Conservation (phyloP, 2,329 filamentous ascomycete species). For the Ilyonectria robusta region DNA sequence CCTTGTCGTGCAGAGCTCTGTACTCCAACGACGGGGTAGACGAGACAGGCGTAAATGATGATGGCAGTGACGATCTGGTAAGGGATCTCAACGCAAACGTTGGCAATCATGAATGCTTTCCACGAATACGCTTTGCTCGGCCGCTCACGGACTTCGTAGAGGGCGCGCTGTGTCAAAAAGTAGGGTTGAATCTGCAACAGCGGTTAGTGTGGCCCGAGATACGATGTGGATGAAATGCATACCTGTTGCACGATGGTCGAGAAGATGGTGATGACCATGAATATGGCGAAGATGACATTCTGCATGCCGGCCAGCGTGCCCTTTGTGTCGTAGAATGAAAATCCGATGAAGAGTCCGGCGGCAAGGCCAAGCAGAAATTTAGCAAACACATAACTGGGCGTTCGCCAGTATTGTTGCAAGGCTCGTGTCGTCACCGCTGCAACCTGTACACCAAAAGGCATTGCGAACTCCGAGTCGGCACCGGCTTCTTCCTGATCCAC, state of each 20-base stretch:
- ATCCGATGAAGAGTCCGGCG: constrained; percentile 80
- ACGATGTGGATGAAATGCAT: rapidly evolving
- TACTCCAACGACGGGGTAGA: constrained; percentile 72
- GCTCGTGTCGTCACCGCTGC: constrained; percentile 66
- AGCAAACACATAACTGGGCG: constrained; percentile 82
- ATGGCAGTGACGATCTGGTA: constrained; percentile 77
- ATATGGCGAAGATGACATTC: constrained; percentile 81
- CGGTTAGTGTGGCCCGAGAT: constrained; percentile 20
- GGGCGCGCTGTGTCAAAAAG: constrained; percentile 80
- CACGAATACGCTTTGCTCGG: constrained; percentile 82
- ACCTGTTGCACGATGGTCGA: constrained; percentile 76
- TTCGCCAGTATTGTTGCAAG: constrained; percentile 89
- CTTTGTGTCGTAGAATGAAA: constrained; percentile 74
- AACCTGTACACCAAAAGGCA: constrained; percentile 78
- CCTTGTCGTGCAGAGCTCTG: constrained; percentile 70
- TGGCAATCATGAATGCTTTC: constrained; percentile 79
- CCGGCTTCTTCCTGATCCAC: neutral
- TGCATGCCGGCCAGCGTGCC: constrained; percentile 78
- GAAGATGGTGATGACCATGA: constrained; percentile 84
- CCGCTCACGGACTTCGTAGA: constrained; percentile 84
- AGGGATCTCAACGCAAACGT: constrained; percentile 79
- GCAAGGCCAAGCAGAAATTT: constrained; percentile 75
- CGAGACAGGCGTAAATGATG: constrained; percentile 75
- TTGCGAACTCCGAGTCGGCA: constrained; percentile 70
- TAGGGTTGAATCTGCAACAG: constrained; percentile 76